A percentile compares a stretch with the other conserved stretches of the same genome.
phyloP scores from a whole-genome alignment of 495 filamentous ascomycete species.

The Penicillium bovifimosum region DNA sequence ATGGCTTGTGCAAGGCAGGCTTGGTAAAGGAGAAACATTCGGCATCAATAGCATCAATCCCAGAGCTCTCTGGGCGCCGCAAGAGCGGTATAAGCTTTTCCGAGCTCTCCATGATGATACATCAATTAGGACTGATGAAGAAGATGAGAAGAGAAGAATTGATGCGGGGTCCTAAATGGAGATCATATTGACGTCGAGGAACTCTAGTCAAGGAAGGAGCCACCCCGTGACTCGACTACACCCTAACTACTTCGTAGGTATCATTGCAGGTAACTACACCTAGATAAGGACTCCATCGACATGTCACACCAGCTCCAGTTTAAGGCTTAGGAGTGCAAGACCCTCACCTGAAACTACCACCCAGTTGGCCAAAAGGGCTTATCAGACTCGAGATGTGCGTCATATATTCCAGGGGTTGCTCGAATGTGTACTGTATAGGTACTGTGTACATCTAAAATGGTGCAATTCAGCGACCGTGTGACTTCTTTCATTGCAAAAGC shows the following conservation, averaged over 20 bases:
- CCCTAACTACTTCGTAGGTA: neutral
- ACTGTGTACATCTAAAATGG: no score
- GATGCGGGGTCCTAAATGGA: neutral
- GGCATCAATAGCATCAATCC: conserved; percentile 27
- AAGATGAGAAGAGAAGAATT: neutral
- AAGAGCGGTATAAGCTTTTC: conserved; percentile 11
- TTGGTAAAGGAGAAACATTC: conserved; percentile 36
- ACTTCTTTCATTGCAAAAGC: no score
- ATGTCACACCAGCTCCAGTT: no score
- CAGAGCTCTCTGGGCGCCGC: conserved; percentile 28
- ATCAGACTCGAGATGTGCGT: no score
- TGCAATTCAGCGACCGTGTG: no score
- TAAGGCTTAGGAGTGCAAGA: no score
- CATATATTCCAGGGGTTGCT: no score
- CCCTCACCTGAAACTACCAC: no score
- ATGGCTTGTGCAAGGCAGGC: conserved; percentile 21
- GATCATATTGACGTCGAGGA: neutral
- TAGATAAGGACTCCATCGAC: neutral
- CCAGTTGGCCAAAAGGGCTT: no score
- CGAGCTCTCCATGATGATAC: neutral
- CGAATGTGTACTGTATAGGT: no score
- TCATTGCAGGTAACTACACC: neutral
- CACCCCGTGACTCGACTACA: neutral
- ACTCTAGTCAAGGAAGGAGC: neutral
- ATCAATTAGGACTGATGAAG: neutral